A percentile compares a stretch with the other conserved stretches of the same genome.
Evolutionary conservation across 2,329 filamentous ascomycete species (phyloP).

Genomic region (Fusarium devonianum): DNA sequence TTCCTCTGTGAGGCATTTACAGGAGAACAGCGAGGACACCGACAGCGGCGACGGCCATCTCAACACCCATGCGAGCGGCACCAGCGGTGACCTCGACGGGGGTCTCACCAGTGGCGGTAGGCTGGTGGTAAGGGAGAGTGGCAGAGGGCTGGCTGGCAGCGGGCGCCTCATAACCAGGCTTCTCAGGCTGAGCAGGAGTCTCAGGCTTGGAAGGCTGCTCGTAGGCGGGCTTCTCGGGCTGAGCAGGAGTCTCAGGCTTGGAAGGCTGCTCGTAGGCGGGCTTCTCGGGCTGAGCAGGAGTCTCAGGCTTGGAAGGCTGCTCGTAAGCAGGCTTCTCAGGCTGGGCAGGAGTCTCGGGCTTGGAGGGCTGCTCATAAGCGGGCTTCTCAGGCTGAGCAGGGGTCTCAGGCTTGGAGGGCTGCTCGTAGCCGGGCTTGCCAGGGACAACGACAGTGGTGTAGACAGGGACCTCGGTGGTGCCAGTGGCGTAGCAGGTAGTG

Average conservation of each 20-base stretch:
- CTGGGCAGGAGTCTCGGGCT: slow-evolving; percentile 13
- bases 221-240: slow-evolving; percentile 5
- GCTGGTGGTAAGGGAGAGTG: slow-evolving; percentile 27
- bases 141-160: slow-evolving; percentile 32
- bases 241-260: slow-evolving; percentile 3
- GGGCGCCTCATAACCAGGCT: slow-evolving; percentile 8
- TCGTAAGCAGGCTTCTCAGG: slow-evolving; percentile 6
- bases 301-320: slow-evolving; percentile 18
- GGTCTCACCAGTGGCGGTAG: slow-evolving; percentile 29
- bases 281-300: slow-evolving; percentile 16
- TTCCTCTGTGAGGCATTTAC: slow-evolving; percentile 40
- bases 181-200: slow-evolving; percentile 8
- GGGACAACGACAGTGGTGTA: slow-evolving; percentile 25
- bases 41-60: slow-evolving; percentile 42
- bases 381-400: slow-evolving; percentile 10
- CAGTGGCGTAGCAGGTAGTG: slow-evolving; percentile 40
- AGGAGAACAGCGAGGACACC: slow-evolving; percentile 46
- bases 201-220: too few species aligned
- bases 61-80: slow-evolving; percentile 44
- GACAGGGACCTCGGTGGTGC: slow-evolving; percentile 46
- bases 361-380: slow-evolving; percentile 5
- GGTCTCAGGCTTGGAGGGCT: slow-evolving; percentile 4
- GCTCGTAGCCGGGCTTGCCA: slow-evolving; percentile 7
- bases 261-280: slow-evolving; percentile 2
- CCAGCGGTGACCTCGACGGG: slow-evolving; percentile 41